Evolutionary conservation across 495 filamentous ascomycete species (phyloP), one percentile per base, ranked within the genome.

Genomic region (Hyphodiscus hymeniophilus): DNA sequence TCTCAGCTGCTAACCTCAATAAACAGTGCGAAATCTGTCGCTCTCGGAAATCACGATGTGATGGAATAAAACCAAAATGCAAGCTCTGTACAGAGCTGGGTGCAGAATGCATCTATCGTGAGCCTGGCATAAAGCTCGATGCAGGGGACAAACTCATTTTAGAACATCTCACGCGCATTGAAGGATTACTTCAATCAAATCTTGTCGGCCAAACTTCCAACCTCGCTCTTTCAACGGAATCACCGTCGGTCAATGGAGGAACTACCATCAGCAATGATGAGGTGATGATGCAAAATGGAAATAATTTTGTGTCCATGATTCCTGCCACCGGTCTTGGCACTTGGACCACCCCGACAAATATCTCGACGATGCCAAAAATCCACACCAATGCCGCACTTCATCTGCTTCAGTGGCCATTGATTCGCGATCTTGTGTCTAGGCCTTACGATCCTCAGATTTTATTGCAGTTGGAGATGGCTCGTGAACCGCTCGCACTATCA

Each of bases 111-210:
- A 74, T 87, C 48, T 91, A 91, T 59, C 75, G 86, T 38, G 86
- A 91, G 63, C 86, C 86, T 13, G 86, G 86, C 3, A 89, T 89
- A 66, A 91, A 91, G 63, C 79, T 89, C 22, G 86, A 89, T 63
- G 85, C 86, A 23, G 86, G 86, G 46, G 86, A 89, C 64, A 89
- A 87, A 60, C 75, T 89, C 33, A 91, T 91, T 48, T 68, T 91
- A 18, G 86, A 89, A 55, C 80, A 81, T 39, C 67, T 91, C 21
- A 74, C 73, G 48, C 75, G 84, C 20, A 89, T 91, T 47, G 86
- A 91, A 63, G 81, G 76, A 32, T 64, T 89, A 15, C 76, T 91
- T 11, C 84, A 88, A 60, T 79, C 81, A 36, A 84, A 69, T 46
- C 54, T 84, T 42, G 60, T 68, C 15, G 63, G 63, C n/a, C 70